phyloP scores from a whole-genome alignment of 1,139 yeast genomes.

The Hansenula anomala region DNA sequence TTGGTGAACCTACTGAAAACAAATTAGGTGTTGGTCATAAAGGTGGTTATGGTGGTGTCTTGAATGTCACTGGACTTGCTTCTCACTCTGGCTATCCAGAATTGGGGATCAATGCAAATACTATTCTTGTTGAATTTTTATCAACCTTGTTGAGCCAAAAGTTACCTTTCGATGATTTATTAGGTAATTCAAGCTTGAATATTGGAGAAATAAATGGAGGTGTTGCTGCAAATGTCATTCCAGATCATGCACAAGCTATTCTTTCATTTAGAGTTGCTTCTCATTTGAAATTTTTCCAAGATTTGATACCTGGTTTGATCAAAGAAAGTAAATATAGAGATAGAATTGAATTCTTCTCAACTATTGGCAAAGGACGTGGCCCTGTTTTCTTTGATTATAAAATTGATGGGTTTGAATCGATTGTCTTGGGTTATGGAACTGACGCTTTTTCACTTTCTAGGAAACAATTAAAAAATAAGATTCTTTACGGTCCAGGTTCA shows the following conservation, averaged over 20 bases:
- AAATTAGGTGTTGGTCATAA: slow-evolving; percentile 68
- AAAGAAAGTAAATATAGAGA: slow-evolving; percentile 16
- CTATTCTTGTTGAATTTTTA: slow-evolving; percentile 47
- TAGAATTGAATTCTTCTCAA: slow-evolving; percentile 16
- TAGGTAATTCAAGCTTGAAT: slow-evolving; percentile 58
- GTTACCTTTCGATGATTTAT: slow-evolving; percentile 43
- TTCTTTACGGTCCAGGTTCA: slow-evolving; percentile 64
- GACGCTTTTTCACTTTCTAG: slow-evolving; percentile 50
- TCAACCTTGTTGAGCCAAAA: slow-evolving; percentile 26
- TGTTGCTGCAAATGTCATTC: slow-evolving; percentile 55
- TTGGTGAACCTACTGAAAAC: slow-evolving; percentile 70
- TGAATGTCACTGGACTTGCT: slow-evolving; percentile 49
- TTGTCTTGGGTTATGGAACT: slow-evolving; percentile 53
- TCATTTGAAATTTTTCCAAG: slow-evolving; percentile 33
- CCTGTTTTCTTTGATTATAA: slow-evolving; percentile 50
- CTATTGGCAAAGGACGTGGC: slow-evolving; percentile 5
- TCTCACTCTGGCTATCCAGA: slow-evolving; percentile 68
- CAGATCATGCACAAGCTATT: slow-evolving; percentile 48
- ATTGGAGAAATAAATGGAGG: slow-evolving; percentile 54
- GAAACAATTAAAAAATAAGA: slow-evolving; percentile 34
- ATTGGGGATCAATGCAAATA: slow-evolving; percentile 56
- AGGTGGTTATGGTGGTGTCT: slow-evolving; percentile 38
- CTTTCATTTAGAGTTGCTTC: slow-evolving; percentile 49
- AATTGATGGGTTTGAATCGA: slow-evolving; percentile 56
- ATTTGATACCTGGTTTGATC: slow-evolving; percentile 32